A percentile compares a stretch with the other conserved stretches of the same genome.
Conservation (phyloP, 228 moss, liverwort and hornwort species). For the Sphagnum magellanicum region DNA sequence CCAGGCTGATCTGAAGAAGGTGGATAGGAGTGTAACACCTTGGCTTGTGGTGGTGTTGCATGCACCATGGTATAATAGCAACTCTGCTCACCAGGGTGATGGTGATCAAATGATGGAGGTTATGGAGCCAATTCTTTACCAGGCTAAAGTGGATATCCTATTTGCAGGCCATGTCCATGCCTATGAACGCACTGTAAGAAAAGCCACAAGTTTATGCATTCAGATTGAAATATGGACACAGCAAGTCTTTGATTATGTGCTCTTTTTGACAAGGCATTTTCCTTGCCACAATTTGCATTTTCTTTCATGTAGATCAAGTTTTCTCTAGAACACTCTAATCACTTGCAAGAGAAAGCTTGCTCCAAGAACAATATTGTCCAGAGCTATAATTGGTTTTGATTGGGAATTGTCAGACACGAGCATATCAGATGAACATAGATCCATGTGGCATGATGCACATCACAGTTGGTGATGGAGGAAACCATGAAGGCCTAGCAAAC, state of each 20-base stretch:
- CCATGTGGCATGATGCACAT: conserved; percentile 45
- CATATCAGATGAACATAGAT: conserved; percentile 27
- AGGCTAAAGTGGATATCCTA: conserved; percentile 35
- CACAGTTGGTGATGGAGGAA: conserved; percentile 59
- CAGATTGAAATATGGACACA: background rate
- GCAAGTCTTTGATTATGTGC: background rate
- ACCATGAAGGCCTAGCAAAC: conserved; percentile 59
- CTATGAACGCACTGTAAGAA: conserved; percentile 35
- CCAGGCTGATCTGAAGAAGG: conserved; percentile 4
- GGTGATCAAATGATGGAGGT: conserved; percentile 29
- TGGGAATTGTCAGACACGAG: conserved; percentile 28
- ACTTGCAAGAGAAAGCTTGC: background rate
- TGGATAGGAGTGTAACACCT: conserved; percentile 23
- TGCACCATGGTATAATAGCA: conserved; percentile 9
- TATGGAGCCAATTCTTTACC: conserved; percentile 34
- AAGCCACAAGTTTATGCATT: background rate
- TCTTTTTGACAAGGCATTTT: background rate
- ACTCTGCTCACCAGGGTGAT: conserved; percentile 39
- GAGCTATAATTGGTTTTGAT: background rate
- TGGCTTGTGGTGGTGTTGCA: conserved; percentile 32
- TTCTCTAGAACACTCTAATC: background rate
- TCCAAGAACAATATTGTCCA: conserved; percentile 23
- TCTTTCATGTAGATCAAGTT: background rate
- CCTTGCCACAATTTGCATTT: too few relatives aligned
- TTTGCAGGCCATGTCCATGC: conserved; percentile 64